These are phyloP conservation scores for Scheffersomyces spartinae DNA, from an alignment of 805 yeast species.

Conservation along the genomic window DNA sequence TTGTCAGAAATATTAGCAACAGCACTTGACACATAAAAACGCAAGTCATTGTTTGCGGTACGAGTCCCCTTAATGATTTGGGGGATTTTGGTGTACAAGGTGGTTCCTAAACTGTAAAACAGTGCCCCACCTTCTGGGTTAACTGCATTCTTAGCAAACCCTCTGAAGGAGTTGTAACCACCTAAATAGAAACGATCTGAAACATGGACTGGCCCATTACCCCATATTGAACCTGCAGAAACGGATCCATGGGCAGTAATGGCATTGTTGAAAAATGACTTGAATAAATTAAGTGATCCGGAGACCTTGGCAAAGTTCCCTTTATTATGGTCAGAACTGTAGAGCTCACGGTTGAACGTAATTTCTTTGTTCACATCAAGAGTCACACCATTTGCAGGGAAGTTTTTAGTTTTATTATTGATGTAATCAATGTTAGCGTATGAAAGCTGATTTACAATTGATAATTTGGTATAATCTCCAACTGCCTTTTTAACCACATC, in stretches of 20 bases:
- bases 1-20: conserved; percentile 21
- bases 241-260: conserved; percentile 20
- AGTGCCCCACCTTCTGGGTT: conserved; percentile 25
- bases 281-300: conserved; percentile 11
- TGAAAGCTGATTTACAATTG: conserved; percentile 15
- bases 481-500: conserved; percentile 16
- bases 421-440: conserved; percentile 13
- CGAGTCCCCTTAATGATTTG: conserved; percentile 7
- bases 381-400: conserved; percentile 16
- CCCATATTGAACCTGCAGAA: conserved; percentile 18
- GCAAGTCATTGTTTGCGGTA: conserved; percentile 2
- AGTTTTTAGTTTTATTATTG: conserved; percentile 14
- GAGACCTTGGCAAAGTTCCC: conserved; percentile 15
- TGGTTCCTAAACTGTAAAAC: conserved; percentile 18
- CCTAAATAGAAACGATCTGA: conserved; percentile 31
- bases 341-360: no score
- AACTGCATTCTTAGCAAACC: conserved; percentile 24
- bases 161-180: conserved; percentile 22
- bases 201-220: conserved; percentile 15
- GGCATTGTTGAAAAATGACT: conserved; percentile 15
- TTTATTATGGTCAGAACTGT: conserved; percentile 17
- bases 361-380: conserved; percentile 15
- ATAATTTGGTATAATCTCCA: conserved; percentile 25
- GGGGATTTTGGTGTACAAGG: conserved; percentile 21
- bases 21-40: conserved; percentile 19